Base-by-base conservation (phyloP, 164 flowering plant genomes). In the Chimonanthus praecox region DNA sequence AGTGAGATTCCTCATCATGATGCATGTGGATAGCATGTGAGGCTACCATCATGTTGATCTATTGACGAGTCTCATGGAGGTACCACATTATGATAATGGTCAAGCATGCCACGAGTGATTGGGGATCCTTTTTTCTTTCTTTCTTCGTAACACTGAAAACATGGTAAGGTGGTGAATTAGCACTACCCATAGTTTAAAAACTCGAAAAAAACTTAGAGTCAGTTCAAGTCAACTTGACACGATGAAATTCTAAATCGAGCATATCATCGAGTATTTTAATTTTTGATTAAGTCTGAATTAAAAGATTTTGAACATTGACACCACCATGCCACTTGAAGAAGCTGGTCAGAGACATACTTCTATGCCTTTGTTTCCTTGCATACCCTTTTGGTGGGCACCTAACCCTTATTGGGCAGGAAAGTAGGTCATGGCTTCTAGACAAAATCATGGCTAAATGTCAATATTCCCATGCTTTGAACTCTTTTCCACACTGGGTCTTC, bases 401-500 rank as follows among this genome's bases (percentile, higher is more conserved):
- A 18, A 58, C 62, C 10, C 66, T 63, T 15, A 62, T 61, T 73
- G 58, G 21, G 50, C 69, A 69, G 68, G 68, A 80, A 83, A 83
- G 82, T 15, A 15, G 84, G 58, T 77, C 81, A 49, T 74, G 77
- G 77, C 63, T 64, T 71, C 54, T 49, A 61, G 70, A 58, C 70
- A 67, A 51, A 80, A 87, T 87, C 81, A 85, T 87, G 82, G 74
- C 79, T 64, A 47, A 68, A 78, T 83, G 58, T 74, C 70, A 78
- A 60, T 75, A 58, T 76, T 83, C 77, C 71, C 77, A 76, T 73
- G 78, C 81, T 69, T 74, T 47, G 61, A 70, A 69, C 69, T 78
- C 73, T 76, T 77, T 15, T 67, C 33, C 20, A 11, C 6, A 7
- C 44, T 44, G 7, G 64, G 21, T 6, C 20, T 62, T 18, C n/a